phyloP scores from a whole-genome alignment of 805 yeast species.

The Clavispora asparagi region DNA sequence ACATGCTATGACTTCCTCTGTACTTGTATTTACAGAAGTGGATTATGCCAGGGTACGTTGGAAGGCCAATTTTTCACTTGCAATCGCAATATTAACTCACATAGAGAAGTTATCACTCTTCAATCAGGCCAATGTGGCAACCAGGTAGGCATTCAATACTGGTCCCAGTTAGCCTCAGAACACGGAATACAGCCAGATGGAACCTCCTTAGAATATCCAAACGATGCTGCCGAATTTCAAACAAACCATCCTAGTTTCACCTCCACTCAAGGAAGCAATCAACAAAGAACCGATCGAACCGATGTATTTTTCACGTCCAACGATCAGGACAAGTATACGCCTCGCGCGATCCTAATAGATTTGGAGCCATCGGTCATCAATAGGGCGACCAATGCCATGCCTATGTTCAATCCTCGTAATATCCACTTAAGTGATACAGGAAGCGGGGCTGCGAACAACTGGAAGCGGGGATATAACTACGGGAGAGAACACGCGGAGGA shows the following conservation, averaged over 20 bases:
- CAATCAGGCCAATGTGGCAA: slow-evolving; percentile 96
- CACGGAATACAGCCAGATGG: slow-evolving; percentile 80
- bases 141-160: slow-evolving; percentile 87
- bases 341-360: slow-evolving; percentile 81
- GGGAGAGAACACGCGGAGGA: slow-evolving; percentile 67
- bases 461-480: slow-evolving; percentile 85
- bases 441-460: slow-evolving; percentile 92
- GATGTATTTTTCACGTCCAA: slow-evolving; percentile 77
- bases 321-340: slow-evolving; percentile 76
- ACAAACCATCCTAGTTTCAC: slow-evolving; percentile 4
- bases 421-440: slow-evolving; percentile 76
- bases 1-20: background rate
- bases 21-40: background rate
- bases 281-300: slow-evolving; percentile 59
- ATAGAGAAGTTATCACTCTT: slow-evolving; percentile 61
- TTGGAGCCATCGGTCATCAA: slow-evolving; percentile 85
- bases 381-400: slow-evolving; percentile 48
- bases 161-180: slow-evolving; percentile 83
- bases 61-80: background rate
- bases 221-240: slow-evolving; percentile 15
- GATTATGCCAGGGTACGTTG: slow-evolving; percentile 25
- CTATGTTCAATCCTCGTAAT: slow-evolving; percentile 79
- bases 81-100: slow-evolving; percentile 16
- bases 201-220: slow-evolving; percentile 34
- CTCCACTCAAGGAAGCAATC: background rate